These are phyloP conservation scores for Alternaria triticina DNA, from an alignment of 2,329 filamentous ascomycete species.

Conservation along the genomic window DNA sequence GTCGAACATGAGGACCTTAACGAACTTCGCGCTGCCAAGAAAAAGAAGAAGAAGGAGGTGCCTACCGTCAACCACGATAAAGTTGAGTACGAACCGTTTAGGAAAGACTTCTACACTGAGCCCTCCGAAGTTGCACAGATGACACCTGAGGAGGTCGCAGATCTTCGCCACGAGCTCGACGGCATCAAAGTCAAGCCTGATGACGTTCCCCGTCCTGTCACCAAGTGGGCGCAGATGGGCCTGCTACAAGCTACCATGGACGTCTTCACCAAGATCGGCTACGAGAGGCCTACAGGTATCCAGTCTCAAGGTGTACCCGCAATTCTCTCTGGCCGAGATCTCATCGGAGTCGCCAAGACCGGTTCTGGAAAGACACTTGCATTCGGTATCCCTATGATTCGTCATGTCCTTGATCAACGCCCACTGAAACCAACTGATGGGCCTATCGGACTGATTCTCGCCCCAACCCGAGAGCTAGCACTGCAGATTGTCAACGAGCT, in stretches of 20 bases:
- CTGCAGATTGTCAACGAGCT: constrained; percentile 94
- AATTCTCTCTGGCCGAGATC: constrained; percentile 94
- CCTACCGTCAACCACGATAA: constrained; percentile 86
- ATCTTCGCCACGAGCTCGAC: constrained; percentile 84
- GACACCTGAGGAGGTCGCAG: constrained; percentile 82
- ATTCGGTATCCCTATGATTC: constrained; percentile 95
- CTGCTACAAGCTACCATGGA: constrained; percentile 86
- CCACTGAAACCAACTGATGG: constrained; percentile 84
- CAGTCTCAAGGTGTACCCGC: constrained; percentile 94
- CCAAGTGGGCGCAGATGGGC: constrained; percentile 96
- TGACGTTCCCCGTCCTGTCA: constrained; percentile 89
- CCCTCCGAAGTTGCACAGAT: constrained; percentile 82
- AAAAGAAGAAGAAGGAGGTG: constrained; percentile 98
- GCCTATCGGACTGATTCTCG: constrained; percentile 86
- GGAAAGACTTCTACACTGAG: constrained; percentile 95
- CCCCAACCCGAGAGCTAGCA: constrained; percentile 90
- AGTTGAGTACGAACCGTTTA: constrained; percentile 80
- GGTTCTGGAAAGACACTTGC: constrained; percentile 97
- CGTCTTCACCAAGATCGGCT: constrained; percentile 80
- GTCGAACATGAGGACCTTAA: constrained; percentile 63
- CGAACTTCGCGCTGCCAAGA: constrained; percentile 65
- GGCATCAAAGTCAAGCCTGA: constrained; percentile 83
- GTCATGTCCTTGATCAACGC: constrained; percentile 93
- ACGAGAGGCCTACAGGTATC: constrained; percentile 88
- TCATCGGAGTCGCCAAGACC: constrained; percentile 96